Evolutionary conservation across 106 monocot genomes (phyloP).

Genomic region (Acanthochlamys bracteata): DNA sequence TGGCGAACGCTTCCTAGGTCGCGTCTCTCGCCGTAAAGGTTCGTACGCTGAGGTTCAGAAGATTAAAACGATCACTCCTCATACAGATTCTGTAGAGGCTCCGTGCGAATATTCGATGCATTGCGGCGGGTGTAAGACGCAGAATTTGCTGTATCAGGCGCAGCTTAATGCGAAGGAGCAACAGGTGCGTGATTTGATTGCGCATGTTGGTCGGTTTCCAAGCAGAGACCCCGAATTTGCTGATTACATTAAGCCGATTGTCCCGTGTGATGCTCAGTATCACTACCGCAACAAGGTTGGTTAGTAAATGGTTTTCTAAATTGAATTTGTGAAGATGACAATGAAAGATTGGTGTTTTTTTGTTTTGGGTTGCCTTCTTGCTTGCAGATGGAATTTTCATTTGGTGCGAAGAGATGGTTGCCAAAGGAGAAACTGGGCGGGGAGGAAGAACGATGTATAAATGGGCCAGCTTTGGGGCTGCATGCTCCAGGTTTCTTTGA

Average conservation of each 20-base stretch:
- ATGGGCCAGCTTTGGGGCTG: conserved; percentile 61
- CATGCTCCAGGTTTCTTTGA: conserved; percentile 95
- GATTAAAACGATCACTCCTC: conserved; percentile 68
- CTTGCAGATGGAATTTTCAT: conserved; percentile 94
- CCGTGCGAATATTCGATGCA: conserved; percentile 65
- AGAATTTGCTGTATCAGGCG: conserved; percentile 69
- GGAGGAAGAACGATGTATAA: conserved; percentile 12
- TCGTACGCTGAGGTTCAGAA: conserved; percentile 84
- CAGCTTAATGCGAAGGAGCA: conserved; percentile 75
- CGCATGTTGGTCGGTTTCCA: conserved; percentile 70
- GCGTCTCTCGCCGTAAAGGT: conserved; percentile 67
- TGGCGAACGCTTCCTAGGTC: conserved; percentile 81
- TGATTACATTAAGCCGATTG: conserved; percentile 45
- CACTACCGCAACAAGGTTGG: conserved; percentile 89
- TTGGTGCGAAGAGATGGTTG: conserved; percentile 66
- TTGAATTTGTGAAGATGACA: too few relatives aligned
- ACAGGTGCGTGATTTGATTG: conserved; percentile 68
- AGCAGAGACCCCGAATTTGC: conserved; percentile 32
- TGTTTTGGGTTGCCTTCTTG: conserved; percentile 1
- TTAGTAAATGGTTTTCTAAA: neutral
- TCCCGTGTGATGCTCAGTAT: conserved; percentile 66
- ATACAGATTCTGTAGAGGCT: conserved; percentile 54
- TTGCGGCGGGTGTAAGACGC: conserved; percentile 94
- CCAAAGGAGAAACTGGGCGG: conserved; percentile 22
- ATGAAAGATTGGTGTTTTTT: neutral